phyloP scores from a whole-genome alignment of 345 rosid genomes.

The Syzygium aromaticum region DNA sequence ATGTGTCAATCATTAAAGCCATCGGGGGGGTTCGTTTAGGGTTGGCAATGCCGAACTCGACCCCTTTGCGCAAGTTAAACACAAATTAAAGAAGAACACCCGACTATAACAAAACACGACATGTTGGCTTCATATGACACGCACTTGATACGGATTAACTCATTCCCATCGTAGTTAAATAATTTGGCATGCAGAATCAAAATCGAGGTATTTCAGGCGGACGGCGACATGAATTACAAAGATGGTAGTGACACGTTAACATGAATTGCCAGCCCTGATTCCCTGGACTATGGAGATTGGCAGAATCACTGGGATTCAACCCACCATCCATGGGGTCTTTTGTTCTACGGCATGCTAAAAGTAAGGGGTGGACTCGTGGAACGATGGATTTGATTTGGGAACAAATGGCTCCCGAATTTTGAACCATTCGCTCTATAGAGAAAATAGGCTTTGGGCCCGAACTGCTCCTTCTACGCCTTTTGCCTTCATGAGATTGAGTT shows the following conservation, averaged over 20 bases:
- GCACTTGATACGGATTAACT: neutral
- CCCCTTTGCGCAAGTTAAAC: neutral
- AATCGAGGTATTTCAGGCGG: neutral
- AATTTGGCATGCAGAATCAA: neutral
- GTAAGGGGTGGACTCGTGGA: neutral
- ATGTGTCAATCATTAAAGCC: neutral
- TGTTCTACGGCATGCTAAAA: neutral
- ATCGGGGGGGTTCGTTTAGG: accelerated
- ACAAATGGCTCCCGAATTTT: neutral
- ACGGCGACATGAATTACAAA: neutral
- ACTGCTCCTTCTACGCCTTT: accelerated
- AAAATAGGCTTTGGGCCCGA: neutral
- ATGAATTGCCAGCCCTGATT: neutral
- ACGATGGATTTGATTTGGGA: neutral
- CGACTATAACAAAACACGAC: accelerated
- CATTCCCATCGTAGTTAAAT: neutral
- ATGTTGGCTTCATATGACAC: neutral
- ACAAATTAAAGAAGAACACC: too few species aligned
- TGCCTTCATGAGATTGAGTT: neutral
- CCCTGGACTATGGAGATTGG: neutral
- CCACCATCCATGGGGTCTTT: neutral
- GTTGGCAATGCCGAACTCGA: accelerated
- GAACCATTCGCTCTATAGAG: neutral
- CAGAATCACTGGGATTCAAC: neutral
- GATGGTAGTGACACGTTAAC: neutral